Base-by-base conservation (phyloP, 371 early-diverging fungal species). In the Circinella minor region DNA sequence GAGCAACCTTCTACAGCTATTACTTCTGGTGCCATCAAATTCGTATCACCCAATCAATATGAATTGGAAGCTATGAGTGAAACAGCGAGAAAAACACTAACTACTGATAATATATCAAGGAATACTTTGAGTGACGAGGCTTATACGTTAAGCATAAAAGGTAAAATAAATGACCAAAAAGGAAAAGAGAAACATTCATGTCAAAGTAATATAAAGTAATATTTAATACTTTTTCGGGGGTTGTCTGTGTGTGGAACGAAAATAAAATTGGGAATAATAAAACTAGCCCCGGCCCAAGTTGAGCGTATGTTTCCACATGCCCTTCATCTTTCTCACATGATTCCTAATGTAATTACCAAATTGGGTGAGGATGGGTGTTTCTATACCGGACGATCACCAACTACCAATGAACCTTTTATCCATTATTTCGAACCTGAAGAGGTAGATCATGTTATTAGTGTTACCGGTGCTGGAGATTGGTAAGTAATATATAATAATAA, bases 391-490 rank as follows among this genome's bases (percentile, higher is more conserved):
- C 55, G 74, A 14, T 73, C 74, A 60, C 17, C 60, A 3, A 39
- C 15, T 11, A 36, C 34, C 13, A 36, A 34, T 3, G 15, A 66
- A 36, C 61, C 47, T 11, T 4, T 38, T 6, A 49, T 74, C 38
- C 67, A 75, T 63, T 82, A 84, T 73, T 81, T 80, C 65, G 43
- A 74, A 63, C 81, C 82, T 46, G 82, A 83, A 48, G 66, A 65
- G 0, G 71, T 87, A 36, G 70, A 74, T 17, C 69, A 73, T 11
- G 80, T 89, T 49, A 74, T 78, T 62, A 90, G 86, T 69, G 92
- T 91, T 7, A 89, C 91, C 3, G 93, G 93, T 15, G 92, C 93
- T 14, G 93, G 93, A 8, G 93, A 92, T 67, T 87, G 88, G 89
- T 88, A 85, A 76, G 38, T 49, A 63, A 37, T 48, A 17, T 6